phyloP scores from a whole-genome alignment of 2,329 filamentous ascomycete genomes.

The Blastomyces parvus region DNA sequence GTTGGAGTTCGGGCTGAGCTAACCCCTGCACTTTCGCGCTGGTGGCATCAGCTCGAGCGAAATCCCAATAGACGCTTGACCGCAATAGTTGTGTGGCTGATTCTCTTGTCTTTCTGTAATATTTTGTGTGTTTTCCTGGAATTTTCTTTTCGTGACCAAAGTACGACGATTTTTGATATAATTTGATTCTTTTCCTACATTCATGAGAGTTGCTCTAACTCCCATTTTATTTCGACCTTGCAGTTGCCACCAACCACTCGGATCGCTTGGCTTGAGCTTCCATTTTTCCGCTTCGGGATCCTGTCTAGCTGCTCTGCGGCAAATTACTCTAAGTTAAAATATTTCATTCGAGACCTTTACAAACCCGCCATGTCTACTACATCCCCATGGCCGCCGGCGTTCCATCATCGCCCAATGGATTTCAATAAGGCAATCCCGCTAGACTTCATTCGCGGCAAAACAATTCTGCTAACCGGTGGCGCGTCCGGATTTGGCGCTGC shows the following conservation, averaged over 20 bases:
- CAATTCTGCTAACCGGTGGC: slow-evolving; percentile 55
- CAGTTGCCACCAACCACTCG: too few relatives aligned
- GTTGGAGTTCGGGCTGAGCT: too few relatives aligned
- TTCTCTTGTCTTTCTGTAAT: not conserved
- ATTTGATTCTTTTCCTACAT: not conserved
- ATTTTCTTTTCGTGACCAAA: not conserved
- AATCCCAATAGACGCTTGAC: not conserved
- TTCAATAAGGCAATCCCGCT: not conserved
- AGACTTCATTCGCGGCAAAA: slow-evolving; percentile 34
- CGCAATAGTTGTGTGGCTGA: too few relatives aligned
- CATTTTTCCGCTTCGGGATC: not conserved
- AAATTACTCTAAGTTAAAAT: not conserved
- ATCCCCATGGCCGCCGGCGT: not conserved
- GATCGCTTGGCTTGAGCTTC: not conserved
- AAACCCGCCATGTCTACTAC: not conserved
- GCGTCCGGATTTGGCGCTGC: slow-evolving; percentile 52
- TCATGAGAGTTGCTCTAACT: not conserved
- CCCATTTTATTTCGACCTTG: not conserved
- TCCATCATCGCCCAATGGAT: slow-evolving; percentile 8
- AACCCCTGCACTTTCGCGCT: not conserved
- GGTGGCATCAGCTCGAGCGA: too few relatives aligned
- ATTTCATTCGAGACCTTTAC: not conserved
- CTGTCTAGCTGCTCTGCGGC: not conserved
- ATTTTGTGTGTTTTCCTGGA: not conserved
- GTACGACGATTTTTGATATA: not conserved